Evolutionary conservation across 371 early-diverging fungal species (phyloP).

Genomic region (Rhizopus stolonifer): DNA sequence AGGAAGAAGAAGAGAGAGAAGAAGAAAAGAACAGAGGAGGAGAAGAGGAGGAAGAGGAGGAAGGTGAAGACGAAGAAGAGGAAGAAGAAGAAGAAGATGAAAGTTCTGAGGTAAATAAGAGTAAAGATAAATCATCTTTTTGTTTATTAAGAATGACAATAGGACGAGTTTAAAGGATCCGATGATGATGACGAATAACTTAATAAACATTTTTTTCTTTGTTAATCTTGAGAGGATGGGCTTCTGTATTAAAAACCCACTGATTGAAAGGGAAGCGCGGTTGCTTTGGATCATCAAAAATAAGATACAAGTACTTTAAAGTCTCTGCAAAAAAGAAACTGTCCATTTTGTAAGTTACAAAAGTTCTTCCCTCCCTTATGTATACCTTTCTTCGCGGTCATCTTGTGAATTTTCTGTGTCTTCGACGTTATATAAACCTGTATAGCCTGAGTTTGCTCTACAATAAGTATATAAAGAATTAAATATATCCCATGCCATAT

Average conservation of each 20-base stretch:
- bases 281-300: conserved; percentile 69
- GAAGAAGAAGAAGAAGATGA: neutral
- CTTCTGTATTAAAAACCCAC: conserved; percentile 90
- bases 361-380: neutral
- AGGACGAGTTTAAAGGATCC: conserved; percentile 7
- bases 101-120: neutral
- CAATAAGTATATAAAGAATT: conserved; percentile 46
- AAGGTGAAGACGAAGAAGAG: conserved; percentile 1
- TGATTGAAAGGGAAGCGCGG: conserved; percentile 61
- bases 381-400: conserved; percentile 52
- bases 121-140: neutral
- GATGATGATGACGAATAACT: conserved; percentile 1
- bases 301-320: conserved; percentile 89
- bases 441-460: conserved; percentile 40
- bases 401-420: conserved; percentile 29
- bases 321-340: conserved; percentile 92
- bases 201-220: neutral
- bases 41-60: conserved; percentile 5
- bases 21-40: conserved; percentile 12
- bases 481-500: conserved; percentile 74
- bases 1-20: conserved; percentile 23
- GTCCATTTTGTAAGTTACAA: neutral
- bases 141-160: neutral
- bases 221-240: conserved; percentile 68
- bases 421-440: conserved; percentile 37